phyloP scores from a whole-genome alignment of 306 rosid species.

The Glycine tomentella region DNA sequence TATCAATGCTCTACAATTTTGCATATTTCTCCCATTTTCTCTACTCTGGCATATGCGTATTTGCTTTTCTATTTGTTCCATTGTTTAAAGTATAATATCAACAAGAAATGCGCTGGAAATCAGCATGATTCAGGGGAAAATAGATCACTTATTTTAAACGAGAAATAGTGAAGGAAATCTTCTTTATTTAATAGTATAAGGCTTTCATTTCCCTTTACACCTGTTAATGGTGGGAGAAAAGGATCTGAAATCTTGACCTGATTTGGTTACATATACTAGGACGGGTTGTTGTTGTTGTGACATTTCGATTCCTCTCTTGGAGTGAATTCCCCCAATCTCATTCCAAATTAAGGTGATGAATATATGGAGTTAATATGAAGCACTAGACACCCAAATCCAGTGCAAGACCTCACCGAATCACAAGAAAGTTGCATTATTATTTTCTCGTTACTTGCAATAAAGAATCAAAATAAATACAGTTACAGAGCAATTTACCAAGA shows the following conservation, averaged over 20 bases:
- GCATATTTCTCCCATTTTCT: neutral
- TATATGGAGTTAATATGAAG: conserved; percentile 7
- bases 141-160: neutral
- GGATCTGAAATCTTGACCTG: conserved; percentile 14
- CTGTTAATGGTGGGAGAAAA: conserved; percentile 33
- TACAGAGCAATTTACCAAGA: conserved; percentile 21
- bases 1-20: conserved; percentile 4
- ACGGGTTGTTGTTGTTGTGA: neutral
- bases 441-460: conserved; percentile 10
- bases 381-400: neutral
- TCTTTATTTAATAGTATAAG: neutral
- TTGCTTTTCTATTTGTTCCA: neutral
- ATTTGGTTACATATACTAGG: conserved; percentile 1
- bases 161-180: neutral
- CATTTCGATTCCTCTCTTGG: conserved; percentile 12
- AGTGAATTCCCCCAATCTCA: neutral
- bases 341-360: conserved; percentile 30
- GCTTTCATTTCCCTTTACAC: conserved; percentile 29
- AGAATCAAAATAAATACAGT: conserved; percentile 6
- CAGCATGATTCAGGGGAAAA: neutral
- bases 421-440: neutral
- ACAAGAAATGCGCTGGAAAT: neutral
- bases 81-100: neutral
- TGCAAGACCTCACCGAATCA: conserved; percentile 6
- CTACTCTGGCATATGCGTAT: neutral